Base-by-base conservation (phyloP, 495 filamentous ascomycete species). In the Hypoxylon lienhwacheense region DNA sequence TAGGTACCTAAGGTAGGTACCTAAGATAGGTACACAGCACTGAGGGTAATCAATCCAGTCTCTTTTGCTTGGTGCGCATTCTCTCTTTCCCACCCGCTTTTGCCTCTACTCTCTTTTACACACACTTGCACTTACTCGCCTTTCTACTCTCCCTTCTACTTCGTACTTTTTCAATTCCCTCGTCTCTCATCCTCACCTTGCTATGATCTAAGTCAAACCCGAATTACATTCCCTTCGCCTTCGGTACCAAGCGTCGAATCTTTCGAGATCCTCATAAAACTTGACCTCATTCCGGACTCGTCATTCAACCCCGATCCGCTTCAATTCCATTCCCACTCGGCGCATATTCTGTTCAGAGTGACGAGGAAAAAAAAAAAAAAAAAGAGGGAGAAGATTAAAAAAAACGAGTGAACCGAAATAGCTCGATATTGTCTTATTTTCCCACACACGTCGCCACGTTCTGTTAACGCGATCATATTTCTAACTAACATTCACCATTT, bases 81-180 rank as follows among this genome's bases (percentile, higher is more conserved):
- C 61, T 52, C 46, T 63, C 66, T 54, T 61, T 66, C 64, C 63
- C 66, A 64, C 53, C 69, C 57, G 53, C 59, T n/a, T n/a, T n/a
- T n/a, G n/a, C n/a, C n/a, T n/a, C n/a, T n/a, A n/a, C n/a, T n/a
- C n/a, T n/a, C n/a, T n/a, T n/a, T n/a, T n/a, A n/a, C n/a, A n/a
- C n/a, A n/a, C n/a, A n/a, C n/a, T n/a, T n/a, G n/a, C n/a, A n/a
- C 56, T 24, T 39, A 22, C 15, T 21, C 25, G 14, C 40, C 51
- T 54, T 47, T 63, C 55, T 47, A 33, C 64, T 64, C 55, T 62
- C 64, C 61, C 42, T 60, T 69, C 65, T n/a, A n/a, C n/a, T n/a
- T 55, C 55, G 53, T 61, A 43, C 60, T 65, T 52, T n/a, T 65
- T 72, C 58, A 55, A 55, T 61, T 47, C 57, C 55, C 59, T 54